Evolutionary conservation across 106 monocot species (phyloP).

Genomic region (Narthecium ossifragum): DNA sequence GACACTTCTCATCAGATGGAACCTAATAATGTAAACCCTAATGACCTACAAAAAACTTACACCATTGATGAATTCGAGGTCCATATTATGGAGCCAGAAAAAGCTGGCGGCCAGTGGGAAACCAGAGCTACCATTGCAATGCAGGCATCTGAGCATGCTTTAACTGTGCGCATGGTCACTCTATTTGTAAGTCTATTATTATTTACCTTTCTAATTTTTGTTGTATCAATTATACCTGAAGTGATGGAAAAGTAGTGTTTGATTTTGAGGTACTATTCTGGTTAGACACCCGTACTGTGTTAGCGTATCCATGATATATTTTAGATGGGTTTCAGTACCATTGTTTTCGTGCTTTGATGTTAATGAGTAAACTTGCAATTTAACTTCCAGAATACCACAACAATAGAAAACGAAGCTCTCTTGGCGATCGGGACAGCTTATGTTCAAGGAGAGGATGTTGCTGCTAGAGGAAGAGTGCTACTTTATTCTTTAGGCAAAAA

Average conservation of each 20-base stretch:
- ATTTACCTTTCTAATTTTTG: not conserved
- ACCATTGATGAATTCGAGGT: constrained; percentile 92
- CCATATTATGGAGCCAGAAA: constrained; percentile 78
- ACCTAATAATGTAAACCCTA: constrained; percentile 37
- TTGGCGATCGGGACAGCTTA: constrained; percentile 94
- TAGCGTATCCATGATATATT: no score
- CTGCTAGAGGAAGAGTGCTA: constrained; percentile 82
- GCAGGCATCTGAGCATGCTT: constrained; percentile 86
- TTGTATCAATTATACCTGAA: no score
- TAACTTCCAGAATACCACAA: constrained; percentile 58
- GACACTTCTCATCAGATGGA: constrained; percentile 60
- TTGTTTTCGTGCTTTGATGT: not conserved
- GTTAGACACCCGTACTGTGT: no score
- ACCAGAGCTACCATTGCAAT: constrained; percentile 77
- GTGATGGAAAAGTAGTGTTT: no score
- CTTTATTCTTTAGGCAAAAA: constrained; percentile 68
- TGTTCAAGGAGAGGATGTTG: constrained; percentile 93
- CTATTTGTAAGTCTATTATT: constrained; percentile 55
- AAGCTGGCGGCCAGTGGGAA: constrained; percentile 73
- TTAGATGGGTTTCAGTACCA: no score
- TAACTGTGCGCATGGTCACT: constrained; percentile 83
- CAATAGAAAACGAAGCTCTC: constrained; percentile 81
- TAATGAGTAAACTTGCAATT: not conserved
- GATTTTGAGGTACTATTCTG: no score
- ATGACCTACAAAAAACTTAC: constrained; percentile 57